phyloP scores from a whole-genome alignment of 2,329 filamentous ascomycete genomes.

The Xylaria sp. region DNA sequence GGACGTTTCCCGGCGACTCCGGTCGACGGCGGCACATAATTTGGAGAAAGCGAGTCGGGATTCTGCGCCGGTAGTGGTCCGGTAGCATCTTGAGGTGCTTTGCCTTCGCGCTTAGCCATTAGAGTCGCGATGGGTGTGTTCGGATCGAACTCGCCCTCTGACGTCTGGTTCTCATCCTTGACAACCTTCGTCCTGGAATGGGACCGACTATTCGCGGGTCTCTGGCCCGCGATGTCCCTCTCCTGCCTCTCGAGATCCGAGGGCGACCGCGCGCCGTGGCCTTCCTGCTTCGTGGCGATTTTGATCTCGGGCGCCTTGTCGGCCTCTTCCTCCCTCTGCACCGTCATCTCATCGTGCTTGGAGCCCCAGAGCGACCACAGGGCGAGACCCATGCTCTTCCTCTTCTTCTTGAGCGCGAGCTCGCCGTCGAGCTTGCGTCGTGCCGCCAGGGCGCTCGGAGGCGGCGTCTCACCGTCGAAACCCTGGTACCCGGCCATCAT shows the following conservation, averaged over 20 bases:
- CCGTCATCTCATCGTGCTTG: conserved; percentile 83
- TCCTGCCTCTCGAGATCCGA: conserved; percentile 55
- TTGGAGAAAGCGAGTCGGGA: conserved; percentile 40
- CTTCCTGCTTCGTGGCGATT: conserved; percentile 54
- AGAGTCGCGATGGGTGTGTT: conserved; percentile 57
- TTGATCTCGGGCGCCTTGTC: conserved; percentile 52
- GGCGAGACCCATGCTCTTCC: conserved; percentile 73
- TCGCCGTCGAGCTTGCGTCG: conserved; percentile 64
- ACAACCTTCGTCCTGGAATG: conserved; percentile 60
- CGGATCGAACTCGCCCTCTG: conserved; percentile 47
- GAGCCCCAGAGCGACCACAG: conserved; percentile 91
- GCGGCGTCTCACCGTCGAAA: conserved; percentile 79
- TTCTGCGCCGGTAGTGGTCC: conserved; percentile 48
- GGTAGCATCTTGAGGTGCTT: conserved; percentile 46
- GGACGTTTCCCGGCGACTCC: conserved; percentile 70
- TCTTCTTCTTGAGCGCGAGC: conserved; percentile 64
- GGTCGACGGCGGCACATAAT: conserved; percentile 57
- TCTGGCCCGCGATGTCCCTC: conserved; percentile 42
- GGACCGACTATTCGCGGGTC: conserved; percentile 48
- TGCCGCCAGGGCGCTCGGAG: conserved; percentile 83
- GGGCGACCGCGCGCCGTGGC: conserved; percentile 56
- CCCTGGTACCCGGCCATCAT: conserved; percentile 76
- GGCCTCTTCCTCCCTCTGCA: conserved; percentile 67
- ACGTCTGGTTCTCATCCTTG: conserved; percentile 61
- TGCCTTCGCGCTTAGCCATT: conserved; percentile 54